Evolutionary conservation across 371 early-diverging fungal genomes (phyloP), one percentile per base, ranked within the genome.

Genomic region (Batrachochytrium dendrobatidis): DNA sequence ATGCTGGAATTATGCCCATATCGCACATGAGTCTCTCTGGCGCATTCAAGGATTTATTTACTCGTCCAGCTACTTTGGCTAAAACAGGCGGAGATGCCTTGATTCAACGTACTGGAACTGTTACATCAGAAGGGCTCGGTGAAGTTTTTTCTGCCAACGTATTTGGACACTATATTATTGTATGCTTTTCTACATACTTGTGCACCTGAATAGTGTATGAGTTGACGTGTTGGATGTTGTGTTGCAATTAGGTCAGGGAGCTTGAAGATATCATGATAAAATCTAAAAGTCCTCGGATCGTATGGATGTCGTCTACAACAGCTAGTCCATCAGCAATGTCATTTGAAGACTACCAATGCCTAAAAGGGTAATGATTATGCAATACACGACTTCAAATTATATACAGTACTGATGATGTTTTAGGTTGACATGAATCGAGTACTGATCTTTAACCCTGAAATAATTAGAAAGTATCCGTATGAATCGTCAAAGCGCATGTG

Each of bases 81-180:
- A 80, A 79, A 35, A 59, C 61, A 26, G 77, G 85, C 1, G 77
- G 91, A 0, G 85, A 84, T 58, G 83, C 80, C 5, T 61, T 89
- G 35, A 52, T 74, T 7, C 93, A 92, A 64, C 65, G 66, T 0
- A 65, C 64, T 7, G 85, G 86, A n/a, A 55, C 61, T n/a, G 45
- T 72, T 26, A 83, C 77, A 0, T 69, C 68, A 0, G 86, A 88
- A 26, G 89, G 89, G 0, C 64, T 91, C 56, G 94, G 92, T 0
- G 73, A 72, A 56, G 81, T 83, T 12, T 87, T 93, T 75, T 85
- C 86, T 22, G 82, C 86, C 44, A 93, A 93, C 66, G 83, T 89
- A 6, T 87, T 92, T 70, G 94, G 94, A 3, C 94, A 93, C 60
- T 93, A 90, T 63, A 58, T 91, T 10, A 82, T 93, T 78, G 83